Conservation (phyloP, 1,284 basidiomycete species). For the Mycena citricolor region DNA sequence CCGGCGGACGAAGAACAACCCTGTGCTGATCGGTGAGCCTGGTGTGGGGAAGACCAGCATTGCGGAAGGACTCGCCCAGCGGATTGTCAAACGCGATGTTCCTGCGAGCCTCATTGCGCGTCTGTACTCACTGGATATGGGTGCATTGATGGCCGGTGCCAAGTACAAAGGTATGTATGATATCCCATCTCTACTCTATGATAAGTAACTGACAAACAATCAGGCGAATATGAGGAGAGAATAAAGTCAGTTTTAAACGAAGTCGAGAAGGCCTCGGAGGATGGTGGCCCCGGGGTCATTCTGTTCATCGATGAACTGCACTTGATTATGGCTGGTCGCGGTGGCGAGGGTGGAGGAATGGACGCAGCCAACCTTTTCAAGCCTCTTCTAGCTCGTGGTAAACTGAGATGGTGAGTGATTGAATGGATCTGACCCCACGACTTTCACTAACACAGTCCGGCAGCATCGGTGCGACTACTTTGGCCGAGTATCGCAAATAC, state of each 20-base stretch:
- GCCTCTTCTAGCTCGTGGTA: constrained; percentile 88
- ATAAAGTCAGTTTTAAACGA: constrained; percentile 92
- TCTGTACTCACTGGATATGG: constrained; percentile 91
- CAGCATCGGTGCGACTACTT: constrained; percentile 88
- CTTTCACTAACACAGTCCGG: constrained; percentile 56
- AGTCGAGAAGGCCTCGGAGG: constrained; percentile 87
- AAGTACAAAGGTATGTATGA: constrained; percentile 73
- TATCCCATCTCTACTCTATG: background rate
- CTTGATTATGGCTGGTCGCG: constrained; percentile 86
- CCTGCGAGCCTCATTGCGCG: constrained; percentile 84
- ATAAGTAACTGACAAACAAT: background rate
- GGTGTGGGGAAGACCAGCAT: constrained; percentile 95
- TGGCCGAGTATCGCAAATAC: constrained; percentile 92
- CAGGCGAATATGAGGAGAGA: constrained; percentile 92
- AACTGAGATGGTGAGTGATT: constrained; percentile 42
- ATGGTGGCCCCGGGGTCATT: constrained; percentile 80
- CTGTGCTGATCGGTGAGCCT: constrained; percentile 90
- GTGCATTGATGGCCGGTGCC: constrained; percentile 93
- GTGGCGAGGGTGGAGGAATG: constrained; percentile 76
- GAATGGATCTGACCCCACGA: background rate
- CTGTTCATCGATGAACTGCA: constrained; percentile 96
- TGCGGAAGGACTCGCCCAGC: constrained; percentile 93
- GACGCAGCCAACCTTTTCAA: constrained; percentile 90
- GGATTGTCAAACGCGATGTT: constrained; percentile 94
- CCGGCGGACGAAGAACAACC: constrained; percentile 84